Evolutionary conservation across 768 basidiomycete species (phyloP).

Genomic region (Amanita molliuscula): DNA sequence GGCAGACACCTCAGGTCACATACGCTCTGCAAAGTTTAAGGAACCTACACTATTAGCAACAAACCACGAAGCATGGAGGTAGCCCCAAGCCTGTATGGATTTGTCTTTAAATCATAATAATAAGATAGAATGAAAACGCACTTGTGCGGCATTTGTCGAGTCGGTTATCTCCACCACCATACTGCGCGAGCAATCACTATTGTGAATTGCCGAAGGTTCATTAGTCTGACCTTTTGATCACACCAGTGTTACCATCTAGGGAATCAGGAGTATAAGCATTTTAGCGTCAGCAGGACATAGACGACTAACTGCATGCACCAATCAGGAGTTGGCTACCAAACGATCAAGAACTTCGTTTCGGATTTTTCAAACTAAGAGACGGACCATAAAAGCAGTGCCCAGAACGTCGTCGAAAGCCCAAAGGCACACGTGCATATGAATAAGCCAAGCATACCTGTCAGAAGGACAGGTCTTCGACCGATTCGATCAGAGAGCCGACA

Average conservation of each 20-base stretch:
- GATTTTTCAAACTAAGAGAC: background rate
- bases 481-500: conserved; percentile 60
- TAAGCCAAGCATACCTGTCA: conserved; percentile 53
- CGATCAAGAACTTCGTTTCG: background rate
- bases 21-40: background rate
- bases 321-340: conserved; percentile 46
- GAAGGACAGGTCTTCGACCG: conserved; percentile 68
- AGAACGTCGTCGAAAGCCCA: conserved; percentile 61
- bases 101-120: background rate
- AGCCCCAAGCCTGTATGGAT: conserved; percentile 11
- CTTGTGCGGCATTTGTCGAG: conserved; percentile 40
- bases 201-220: background rate
- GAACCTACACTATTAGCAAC: conserved; percentile 10
- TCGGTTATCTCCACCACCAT: conserved; percentile 51
- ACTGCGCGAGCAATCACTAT: conserved; percentile 14
- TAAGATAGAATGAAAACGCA: background rate
- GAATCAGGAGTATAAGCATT: background rate
- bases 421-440: conserved; percentile 65
- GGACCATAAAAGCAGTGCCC: conserved; percentile 36
- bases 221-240: conserved; percentile 39
- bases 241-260: conserved; percentile 49
- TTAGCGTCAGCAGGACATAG: background rate
- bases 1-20: background rate
- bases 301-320: conserved; percentile 58
- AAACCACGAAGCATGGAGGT: conserved; percentile 25